Conservation (phyloP, 352 stramenopile species). For the Pythium utonaiense region DNA sequence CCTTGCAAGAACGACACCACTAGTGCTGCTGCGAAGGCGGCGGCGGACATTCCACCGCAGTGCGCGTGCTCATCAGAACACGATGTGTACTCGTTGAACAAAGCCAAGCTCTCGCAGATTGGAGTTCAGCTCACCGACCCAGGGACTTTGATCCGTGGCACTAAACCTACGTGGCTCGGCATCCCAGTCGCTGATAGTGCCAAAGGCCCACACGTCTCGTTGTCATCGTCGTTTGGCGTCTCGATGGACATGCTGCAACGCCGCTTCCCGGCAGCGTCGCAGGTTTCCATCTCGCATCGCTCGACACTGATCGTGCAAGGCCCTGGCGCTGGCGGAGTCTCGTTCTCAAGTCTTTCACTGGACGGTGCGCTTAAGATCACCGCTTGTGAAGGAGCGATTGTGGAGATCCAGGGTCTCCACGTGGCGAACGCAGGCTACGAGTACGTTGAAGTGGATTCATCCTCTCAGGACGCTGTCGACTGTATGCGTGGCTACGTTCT, state of each 20-base stretch:
- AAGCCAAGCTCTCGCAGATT: conserved; percentile 32
- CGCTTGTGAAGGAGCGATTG: conserved; percentile 37
- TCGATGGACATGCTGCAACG: background rate
- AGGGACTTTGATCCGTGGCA: conserved; percentile 6
- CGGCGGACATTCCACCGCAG: conserved; percentile 53
- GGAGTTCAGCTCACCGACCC: background rate
- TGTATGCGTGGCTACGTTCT: conserved; percentile 59
- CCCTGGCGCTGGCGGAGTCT: conserved; percentile 24
- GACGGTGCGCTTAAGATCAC: conserved; percentile 51
- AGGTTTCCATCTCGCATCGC: conserved; percentile 37
- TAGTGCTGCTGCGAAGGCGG: conserved; percentile 47
- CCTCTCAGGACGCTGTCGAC: conserved; percentile 27
- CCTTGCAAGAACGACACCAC: conserved; percentile 69
- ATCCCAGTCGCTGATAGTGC: conserved; percentile 37
- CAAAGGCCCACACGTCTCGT: conserved; percentile 42
- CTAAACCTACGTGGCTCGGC: conserved; percentile 35
- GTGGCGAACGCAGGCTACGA: conserved; percentile 49
- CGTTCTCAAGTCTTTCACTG: conserved; percentile 34
- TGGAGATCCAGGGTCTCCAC: conserved; percentile 36
- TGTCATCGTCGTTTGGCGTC: conserved; percentile 28
- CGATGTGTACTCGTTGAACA: conserved; percentile 54
- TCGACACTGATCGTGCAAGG: conserved; percentile 60
- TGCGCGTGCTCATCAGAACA: conserved; percentile 63
- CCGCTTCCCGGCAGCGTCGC: conserved; percentile 7
- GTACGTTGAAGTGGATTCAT: conserved; percentile 24